Conservation (phyloP, 768 basidiomycete species). For the Serpula lacrymans region DNA sequence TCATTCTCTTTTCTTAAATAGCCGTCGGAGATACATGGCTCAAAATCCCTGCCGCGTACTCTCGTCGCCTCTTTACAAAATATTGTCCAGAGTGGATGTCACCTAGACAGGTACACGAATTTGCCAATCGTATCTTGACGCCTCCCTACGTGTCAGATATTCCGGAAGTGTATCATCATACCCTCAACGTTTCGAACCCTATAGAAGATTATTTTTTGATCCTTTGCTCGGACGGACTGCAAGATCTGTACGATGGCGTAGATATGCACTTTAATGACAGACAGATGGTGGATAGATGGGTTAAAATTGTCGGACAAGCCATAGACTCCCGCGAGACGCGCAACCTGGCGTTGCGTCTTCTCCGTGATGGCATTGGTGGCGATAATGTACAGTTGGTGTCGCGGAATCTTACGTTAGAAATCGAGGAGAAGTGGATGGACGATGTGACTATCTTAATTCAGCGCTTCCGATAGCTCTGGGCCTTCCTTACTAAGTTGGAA, state of each 20-base stretch:
- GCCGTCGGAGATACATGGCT: conserved; percentile 34
- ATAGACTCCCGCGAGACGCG: conserved; percentile 16
- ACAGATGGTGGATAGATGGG: conserved; percentile 34
- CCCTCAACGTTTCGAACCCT: conserved; percentile 16
- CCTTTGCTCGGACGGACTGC: conserved; percentile 46
- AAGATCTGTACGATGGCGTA: conserved; percentile 35
- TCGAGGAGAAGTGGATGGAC: conserved; percentile 50
- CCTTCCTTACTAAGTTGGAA: conserved; percentile 9
- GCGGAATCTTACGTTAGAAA: conserved; percentile 45
- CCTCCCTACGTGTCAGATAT: conserved; percentile 44
- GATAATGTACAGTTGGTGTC: conserved; percentile 36
- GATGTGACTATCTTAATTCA: conserved; percentile 46
- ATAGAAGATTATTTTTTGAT: conserved; percentile 31
- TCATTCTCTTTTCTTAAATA: conserved; percentile 12
- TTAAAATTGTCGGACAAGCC: conserved; percentile 24
- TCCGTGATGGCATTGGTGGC: conserved; percentile 43
- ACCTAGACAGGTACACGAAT: conserved; percentile 14
- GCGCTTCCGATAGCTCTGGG: conserved; percentile 21
- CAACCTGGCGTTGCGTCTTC: conserved; percentile 39
- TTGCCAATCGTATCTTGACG: conserved; percentile 35
- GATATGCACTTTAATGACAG: conserved; percentile 18
- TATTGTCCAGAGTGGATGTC: conserved; percentile 22
- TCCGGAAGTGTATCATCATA: conserved; percentile 39
- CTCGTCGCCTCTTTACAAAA: conserved; percentile 26
- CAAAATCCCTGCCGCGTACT: conserved; percentile 31